Percentiles rank a stretch among this genome's conserved stretches.
Evolutionary conservation across 169 alveolate genomes (phyloP).

Genomic region (Eimeria sp.): DNA sequence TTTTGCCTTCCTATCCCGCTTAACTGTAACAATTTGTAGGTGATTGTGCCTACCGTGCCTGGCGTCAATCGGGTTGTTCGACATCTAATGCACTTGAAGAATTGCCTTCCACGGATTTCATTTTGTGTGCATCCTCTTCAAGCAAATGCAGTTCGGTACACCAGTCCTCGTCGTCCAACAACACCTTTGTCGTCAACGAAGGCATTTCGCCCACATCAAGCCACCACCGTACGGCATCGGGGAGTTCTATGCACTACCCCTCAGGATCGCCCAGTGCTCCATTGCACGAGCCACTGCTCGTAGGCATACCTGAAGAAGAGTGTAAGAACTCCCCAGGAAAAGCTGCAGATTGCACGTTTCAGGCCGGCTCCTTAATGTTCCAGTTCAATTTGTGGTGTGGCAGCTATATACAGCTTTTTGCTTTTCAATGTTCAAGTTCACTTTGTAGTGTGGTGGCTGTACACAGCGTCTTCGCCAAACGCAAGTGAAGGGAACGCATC

Average conservation of each 20-base stretch:
- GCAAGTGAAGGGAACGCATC: constrained; percentile 49
- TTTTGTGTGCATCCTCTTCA: background rate
- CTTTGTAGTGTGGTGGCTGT: background rate
- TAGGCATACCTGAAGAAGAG: constrained; percentile 62
- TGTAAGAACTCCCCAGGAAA: background rate
- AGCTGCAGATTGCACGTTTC: background rate
- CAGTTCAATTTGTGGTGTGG: background rate
- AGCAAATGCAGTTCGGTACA: constrained; percentile 5
- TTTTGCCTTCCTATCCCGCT: background rate
- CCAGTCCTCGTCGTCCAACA: background rate
- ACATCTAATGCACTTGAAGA: background rate
- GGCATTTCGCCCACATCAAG: background rate
- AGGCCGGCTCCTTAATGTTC: background rate
- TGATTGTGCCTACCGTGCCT: background rate
- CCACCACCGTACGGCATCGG: constrained; percentile 11
- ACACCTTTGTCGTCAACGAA: background rate
- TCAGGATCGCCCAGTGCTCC: constrained; percentile 50
- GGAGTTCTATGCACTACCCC: constrained; percentile 15
- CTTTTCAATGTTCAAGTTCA: background rate
- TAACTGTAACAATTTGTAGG: background rate
- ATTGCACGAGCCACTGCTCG: constrained; percentile 65
- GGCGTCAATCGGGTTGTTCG: background rate
- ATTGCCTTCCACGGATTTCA: background rate
- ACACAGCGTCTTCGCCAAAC: constrained; percentile 31
- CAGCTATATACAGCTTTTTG: background rate